These are phyloP conservation scores for Cyberlindnera euphorbiiphila DNA, from an alignment of 805 yeast genomes.

Conservation along the genomic window DNA sequence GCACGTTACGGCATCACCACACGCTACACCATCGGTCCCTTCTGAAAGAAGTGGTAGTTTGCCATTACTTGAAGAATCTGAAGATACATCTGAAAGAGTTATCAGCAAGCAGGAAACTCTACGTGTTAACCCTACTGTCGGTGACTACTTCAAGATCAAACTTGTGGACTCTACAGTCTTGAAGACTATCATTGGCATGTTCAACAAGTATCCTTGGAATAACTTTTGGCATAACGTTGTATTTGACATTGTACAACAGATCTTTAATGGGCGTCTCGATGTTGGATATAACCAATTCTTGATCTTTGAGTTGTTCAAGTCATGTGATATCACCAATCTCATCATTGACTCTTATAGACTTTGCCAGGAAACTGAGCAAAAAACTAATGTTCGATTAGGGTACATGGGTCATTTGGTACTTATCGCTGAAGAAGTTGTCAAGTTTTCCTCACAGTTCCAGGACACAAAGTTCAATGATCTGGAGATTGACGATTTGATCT, in stretches of 20 bases:
- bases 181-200: conserved; percentile 57
- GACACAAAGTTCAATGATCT: conserved; percentile 25
- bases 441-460: conserved; percentile 49
- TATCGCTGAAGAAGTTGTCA: conserved; percentile 94
- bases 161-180: conserved; percentile 62
- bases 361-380: conserved; percentile 57
- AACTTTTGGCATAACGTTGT: conserved; percentile 84
- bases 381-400: conserved; percentile 70
- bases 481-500: conserved; percentile 26
- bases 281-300: conserved; percentile 69
- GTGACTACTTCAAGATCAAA: conserved; percentile 68
- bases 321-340: conserved; percentile 53
- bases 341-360: conserved; percentile 62
- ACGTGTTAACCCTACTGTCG: conserved; percentile 58
- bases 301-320: conserved; percentile 57
- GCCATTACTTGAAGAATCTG: conserved; percentile 11
- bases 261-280: conserved; percentile 69
- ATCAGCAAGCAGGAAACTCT: conserved; percentile 28
- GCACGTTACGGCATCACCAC: conserved; percentile 26
- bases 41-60: conserved; percentile 11
- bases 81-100: conserved; percentile 1
- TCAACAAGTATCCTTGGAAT: conserved; percentile 76
- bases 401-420: conserved; percentile 95
- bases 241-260: conserved; percentile 78
- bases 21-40: conserved; percentile 14